phyloP scores from a whole-genome alignment of 2,329 filamentous ascomycete species.

The Ascocoryne sarcoides region DNA sequence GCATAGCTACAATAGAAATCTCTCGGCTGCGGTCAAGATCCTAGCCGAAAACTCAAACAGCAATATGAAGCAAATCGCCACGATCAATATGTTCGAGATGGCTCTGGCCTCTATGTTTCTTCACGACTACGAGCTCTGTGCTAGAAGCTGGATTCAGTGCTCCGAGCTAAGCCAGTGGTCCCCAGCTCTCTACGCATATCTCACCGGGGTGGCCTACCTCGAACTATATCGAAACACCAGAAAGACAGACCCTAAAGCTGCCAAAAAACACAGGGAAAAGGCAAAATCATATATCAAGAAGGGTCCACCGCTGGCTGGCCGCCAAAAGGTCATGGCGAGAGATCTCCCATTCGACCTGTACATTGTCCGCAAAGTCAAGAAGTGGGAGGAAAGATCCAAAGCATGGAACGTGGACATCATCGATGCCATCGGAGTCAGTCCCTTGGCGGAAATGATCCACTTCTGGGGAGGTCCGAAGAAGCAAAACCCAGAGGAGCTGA shows the following conservation, averaged over 20 bases:
- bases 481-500: slow-evolving; percentile 59
- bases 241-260: slow-evolving; percentile 35
- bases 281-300: slow-evolving; percentile 64
- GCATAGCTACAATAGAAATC: slow-evolving; percentile 54
- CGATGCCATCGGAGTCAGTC: slow-evolving; percentile 74
- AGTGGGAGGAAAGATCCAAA: slow-evolving; percentile 76
- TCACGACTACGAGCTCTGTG: slow-evolving; percentile 67
- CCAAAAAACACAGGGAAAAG: slow-evolving; percentile 48
- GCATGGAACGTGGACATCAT: slow-evolving; percentile 58
- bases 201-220: slow-evolving; percentile 69
- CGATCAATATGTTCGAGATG: slow-evolving; percentile 77
- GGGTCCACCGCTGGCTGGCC: slow-evolving; percentile 66
- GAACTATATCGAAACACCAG: slow-evolving; percentile 67
- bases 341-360: slow-evolving; percentile 88
- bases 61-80: slow-evolving; percentile 81
- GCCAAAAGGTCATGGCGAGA: slow-evolving; percentile 81
- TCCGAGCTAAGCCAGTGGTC: slow-evolving; percentile 85
- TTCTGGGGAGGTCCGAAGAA: slow-evolving; percentile 86
- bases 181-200: slow-evolving; percentile 81
- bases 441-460: slow-evolving; percentile 84
- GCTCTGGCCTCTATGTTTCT: slow-evolving; percentile 70
- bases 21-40: slow-evolving; percentile 59
- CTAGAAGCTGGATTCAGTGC: slow-evolving; percentile 65
- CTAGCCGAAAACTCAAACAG: slow-evolving; percentile 52
- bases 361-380: slow-evolving; percentile 71